phyloP scores from a whole-genome alignment of 2,329 filamentous ascomycete species.

The Cordyceps sp. region DNA sequence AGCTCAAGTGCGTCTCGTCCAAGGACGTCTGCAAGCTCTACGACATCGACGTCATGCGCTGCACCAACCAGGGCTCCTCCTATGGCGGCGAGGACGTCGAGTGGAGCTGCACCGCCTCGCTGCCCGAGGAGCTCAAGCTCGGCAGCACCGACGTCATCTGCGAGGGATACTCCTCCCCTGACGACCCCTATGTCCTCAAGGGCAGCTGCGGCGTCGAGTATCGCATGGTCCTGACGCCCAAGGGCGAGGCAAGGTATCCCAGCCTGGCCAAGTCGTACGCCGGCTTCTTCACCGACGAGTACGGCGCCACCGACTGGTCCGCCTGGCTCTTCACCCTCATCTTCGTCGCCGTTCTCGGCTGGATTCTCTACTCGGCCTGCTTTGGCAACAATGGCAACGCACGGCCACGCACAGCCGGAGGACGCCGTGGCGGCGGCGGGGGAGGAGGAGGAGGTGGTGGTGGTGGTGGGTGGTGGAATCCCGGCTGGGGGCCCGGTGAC shows the following conservation, averaged over 20 bases:
- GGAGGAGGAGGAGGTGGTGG: conserved; percentile 24
- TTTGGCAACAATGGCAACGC: conserved; percentile 6
- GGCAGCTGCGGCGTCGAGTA: conserved; percentile 93
- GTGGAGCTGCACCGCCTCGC: conserved; percentile 64
- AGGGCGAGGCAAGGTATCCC: conserved; percentile 57
- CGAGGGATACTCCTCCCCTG: conserved; percentile 63
- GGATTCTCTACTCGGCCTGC: conserved; percentile 45
- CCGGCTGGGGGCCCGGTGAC: conserved; percentile 22
- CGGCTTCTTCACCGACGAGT: conserved; percentile 15
- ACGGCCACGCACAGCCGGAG: conserved; percentile 11
- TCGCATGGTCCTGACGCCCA: conserved; percentile 57
- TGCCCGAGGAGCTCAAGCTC: conserved; percentile 49
- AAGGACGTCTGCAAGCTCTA: conserved; percentile 50
- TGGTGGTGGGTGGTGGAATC: conserved; percentile 22
- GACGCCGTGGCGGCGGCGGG: conserved; percentile 9
- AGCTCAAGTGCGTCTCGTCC: conserved; percentile 61
- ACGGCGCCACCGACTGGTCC: conserved; percentile 14
- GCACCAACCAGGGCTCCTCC: conserved; percentile 67
- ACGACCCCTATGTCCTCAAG: conserved; percentile 76
- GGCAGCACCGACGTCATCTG: conserved; percentile 82
- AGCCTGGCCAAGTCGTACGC: conserved; percentile 23
- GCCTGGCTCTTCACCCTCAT: conserved; percentile 40
- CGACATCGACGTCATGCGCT: conserved; percentile 69
- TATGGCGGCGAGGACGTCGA: conserved; percentile 71
- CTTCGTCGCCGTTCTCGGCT: conserved; percentile 41